phyloP scores from a whole-genome alignment of 768 basidiomycete genomes.

The Trametes gibbosa region DNA sequence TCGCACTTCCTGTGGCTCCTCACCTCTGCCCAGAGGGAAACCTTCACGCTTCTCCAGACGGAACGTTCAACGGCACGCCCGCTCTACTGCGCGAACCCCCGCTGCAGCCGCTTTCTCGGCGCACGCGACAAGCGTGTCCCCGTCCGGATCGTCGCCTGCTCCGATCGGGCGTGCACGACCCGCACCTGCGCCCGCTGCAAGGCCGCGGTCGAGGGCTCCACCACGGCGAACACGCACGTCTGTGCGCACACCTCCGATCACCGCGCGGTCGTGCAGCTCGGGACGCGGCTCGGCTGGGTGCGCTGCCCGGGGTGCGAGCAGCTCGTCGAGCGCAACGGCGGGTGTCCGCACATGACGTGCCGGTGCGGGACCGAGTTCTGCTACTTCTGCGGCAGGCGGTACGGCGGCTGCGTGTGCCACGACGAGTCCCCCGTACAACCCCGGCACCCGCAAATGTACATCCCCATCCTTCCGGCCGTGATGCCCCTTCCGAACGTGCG shows the following conservation, averaged over 20 bases:
- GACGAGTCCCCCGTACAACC: too few species aligned
- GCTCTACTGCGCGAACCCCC: slow-evolving; percentile 29
- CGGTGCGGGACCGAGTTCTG: slow-evolving; percentile 18
- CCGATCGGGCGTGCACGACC: slow-evolving; percentile 12
- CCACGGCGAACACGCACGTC: slow-evolving; percentile 5
- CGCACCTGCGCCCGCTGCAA: slow-evolving; percentile 25
- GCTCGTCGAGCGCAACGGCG: slow-evolving; percentile 26
- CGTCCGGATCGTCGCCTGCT: slow-evolving; percentile 17
- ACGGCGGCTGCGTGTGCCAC: slow-evolving; percentile 27
- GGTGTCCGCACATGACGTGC: slow-evolving; percentile 33
- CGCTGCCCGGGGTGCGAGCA: slow-evolving; percentile 29
- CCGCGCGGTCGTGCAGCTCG: slow-evolving; percentile 17
- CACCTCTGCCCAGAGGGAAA: background rate
- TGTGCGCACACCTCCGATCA: slow-evolving; percentile 18
- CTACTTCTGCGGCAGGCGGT: slow-evolving; percentile 20
- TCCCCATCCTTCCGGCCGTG: too few species aligned
- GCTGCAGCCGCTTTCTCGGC: slow-evolving; percentile 30
- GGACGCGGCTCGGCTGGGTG: slow-evolving; percentile 22
- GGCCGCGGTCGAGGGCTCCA: slow-evolving; percentile 3
- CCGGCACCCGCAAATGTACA: too few species aligned
- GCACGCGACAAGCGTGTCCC: slow-evolving; percentile 11
- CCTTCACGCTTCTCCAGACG: slow-evolving; percentile 19
- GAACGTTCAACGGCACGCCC: slow-evolving; percentile 26
- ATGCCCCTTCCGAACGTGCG: too few species aligned
- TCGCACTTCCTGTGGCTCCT: slow-evolving; percentile 19